These are phyloP conservation scores for Lineolata rhizophorae DNA, from an alignment of 495 filamentous ascomycete genomes.

Conservation along the genomic window DNA sequence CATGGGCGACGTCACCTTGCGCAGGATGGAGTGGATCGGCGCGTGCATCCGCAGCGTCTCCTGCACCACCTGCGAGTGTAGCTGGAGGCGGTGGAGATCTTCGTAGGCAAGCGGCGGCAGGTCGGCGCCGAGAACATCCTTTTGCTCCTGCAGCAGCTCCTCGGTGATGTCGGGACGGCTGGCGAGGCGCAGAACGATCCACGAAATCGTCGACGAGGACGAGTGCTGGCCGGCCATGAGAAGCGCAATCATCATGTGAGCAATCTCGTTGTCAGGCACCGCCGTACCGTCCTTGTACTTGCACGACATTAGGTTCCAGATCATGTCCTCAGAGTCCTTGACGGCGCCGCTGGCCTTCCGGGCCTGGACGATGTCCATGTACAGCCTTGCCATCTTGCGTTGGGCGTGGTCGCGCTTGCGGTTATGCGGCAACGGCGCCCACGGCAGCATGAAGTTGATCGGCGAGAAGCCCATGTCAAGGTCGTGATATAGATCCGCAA, in stretches of 20 bases:
- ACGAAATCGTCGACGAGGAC: constrained; percentile 33
- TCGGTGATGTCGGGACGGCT: constrained; percentile 31
- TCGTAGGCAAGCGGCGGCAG: constrained; percentile 33
- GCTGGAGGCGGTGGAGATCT: constrained; percentile 26
- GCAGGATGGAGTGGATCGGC: constrained; percentile 42
- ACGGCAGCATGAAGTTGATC: constrained; percentile 44
- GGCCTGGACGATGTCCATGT: constrained; percentile 35
- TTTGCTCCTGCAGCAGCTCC: constrained; percentile 35
- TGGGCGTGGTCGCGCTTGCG: constrained; percentile 35
- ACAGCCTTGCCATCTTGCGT: constrained; percentile 31
- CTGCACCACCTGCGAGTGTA: constrained; percentile 35
- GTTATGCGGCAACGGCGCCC: constrained; percentile 40
- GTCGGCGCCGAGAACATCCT: constrained; percentile 26
- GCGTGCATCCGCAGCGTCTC: constrained; percentile 41
- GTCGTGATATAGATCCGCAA: constrained; percentile 42
- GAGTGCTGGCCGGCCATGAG: constrained; percentile 47
- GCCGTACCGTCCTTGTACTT: constrained; percentile 38
- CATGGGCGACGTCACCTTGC: constrained; percentile 38
- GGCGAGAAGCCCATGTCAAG: constrained; percentile 43
- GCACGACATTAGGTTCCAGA: constrained; percentile 45
- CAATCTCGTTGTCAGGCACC: constrained; percentile 37
- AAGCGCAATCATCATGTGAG: constrained; percentile 47
- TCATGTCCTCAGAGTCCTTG: constrained; percentile 39
- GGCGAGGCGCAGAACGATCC: constrained; percentile 38
- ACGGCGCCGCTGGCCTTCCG: constrained; percentile 24